phyloP scores from a whole-genome alignment of 169 alveolate species.

The Eimeria maxima region DNA sequence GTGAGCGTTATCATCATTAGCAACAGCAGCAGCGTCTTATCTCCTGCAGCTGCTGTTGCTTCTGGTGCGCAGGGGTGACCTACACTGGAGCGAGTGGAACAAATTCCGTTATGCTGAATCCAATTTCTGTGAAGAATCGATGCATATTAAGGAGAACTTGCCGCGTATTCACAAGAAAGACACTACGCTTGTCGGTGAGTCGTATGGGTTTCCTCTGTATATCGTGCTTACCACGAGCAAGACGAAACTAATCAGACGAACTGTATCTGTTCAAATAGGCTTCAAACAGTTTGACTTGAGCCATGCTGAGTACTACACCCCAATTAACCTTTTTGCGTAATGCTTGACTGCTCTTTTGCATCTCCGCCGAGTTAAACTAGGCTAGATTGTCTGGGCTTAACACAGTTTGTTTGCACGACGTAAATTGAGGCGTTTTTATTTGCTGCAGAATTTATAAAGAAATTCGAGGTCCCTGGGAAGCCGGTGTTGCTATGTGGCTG shows the following conservation, averaged over 20 bases:
- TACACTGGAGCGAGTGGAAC: slow-evolving; percentile 75
- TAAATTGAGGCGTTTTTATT: background rate
- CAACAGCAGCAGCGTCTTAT: background rate
- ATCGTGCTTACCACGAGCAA: too few species aligned
- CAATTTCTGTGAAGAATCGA: slow-evolving; percentile 71
- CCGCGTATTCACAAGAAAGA: slow-evolving; percentile 37
- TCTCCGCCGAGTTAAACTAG: too few species aligned
- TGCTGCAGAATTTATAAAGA: slow-evolving; percentile 1
- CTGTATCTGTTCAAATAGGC: too few species aligned
- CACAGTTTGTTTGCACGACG: too few species aligned
- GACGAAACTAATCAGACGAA: too few species aligned
- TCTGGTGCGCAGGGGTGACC: background rate
- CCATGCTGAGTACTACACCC: too few species aligned
- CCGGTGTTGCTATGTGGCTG: slow-evolving; percentile 83
- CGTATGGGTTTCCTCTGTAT: background rate
- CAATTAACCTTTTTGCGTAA: too few species aligned
- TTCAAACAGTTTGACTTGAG: too few species aligned
- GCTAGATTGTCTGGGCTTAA: too few species aligned
- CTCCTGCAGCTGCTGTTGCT: background rate
- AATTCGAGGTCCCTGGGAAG: slow-evolving; percentile 54
- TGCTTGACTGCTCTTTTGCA: too few species aligned
- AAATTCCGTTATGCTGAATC: slow-evolving; percentile 45
- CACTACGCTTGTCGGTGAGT: slow-evolving; percentile 19
- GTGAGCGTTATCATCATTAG: background rate
- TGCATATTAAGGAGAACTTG: slow-evolving; percentile 37